Base-by-base conservation (phyloP, 805 yeast genomes). In the Candida dajiaensis region DNA sequence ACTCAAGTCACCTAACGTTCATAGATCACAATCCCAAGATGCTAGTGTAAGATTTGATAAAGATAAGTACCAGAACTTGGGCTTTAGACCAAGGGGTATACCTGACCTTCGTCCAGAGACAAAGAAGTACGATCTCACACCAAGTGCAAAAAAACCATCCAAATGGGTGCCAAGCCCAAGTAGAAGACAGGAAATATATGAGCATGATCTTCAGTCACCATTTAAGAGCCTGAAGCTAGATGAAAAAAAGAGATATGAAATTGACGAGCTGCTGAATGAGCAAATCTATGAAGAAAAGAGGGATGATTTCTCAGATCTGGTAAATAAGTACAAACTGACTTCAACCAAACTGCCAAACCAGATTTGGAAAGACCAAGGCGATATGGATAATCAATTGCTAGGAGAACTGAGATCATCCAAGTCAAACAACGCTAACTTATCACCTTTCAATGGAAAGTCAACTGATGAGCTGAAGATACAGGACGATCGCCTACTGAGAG, bases 11-110 rank as follows among this genome's bases (percentile, higher is more conserved):
- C 39, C 39, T 5, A 16, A 19, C 4, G 15, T 33, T 16, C 18
- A 33, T 13, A 29, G 25, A 16, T 18, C 20, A 12, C 31, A 41
- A 19, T 16, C 38, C 21, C 20, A 42, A 4, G 36, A 33, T 33
- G 20, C 20, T 4, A 16, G 13, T 33, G 20, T 18, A 33, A 35
- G 33, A 42, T 15, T 31, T 38, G 19, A 20, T 9, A 26, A 28
- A 16, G 23, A 20, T 9, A 16, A 38, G 20, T 12, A 35, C 20
- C 9, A 16, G 20, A 11, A 16, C 12, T 33, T 28, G 31, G 49
- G 50, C 6, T 45, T 48, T 42, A 23, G 42, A 16, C 43, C 49
- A 13, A 29, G 47, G 12, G 43, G 42, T 7, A 49, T 49, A 15
- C 52, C 52, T 2, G 43, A 50, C 29, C 52, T 26, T n/a, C 36